These are phyloP conservation scores for Fusarium goolgardi DNA, from an alignment of 2,329 filamentous ascomycete genomes.

Conservation along the genomic window DNA sequence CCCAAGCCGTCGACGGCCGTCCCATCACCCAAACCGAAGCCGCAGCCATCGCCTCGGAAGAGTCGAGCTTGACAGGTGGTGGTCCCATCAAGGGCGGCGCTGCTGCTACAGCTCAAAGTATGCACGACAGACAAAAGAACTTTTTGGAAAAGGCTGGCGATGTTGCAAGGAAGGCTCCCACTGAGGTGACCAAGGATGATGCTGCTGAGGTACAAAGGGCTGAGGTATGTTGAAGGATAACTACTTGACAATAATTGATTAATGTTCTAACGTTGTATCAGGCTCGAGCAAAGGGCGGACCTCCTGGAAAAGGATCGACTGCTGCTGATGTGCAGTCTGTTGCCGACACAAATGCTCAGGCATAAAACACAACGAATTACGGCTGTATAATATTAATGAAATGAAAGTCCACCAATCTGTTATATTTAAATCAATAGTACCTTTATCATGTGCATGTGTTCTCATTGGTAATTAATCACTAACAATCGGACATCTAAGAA, in stretches of 20 bases:
- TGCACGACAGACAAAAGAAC: conserved; percentile 26
- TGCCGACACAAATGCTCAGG: conserved; percentile 17
- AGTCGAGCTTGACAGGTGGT: conserved; percentile 26
- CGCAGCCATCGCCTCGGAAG: conserved; percentile 18
- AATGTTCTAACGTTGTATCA: background rate
- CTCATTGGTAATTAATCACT: background rate
- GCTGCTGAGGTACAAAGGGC: conserved; percentile 29
- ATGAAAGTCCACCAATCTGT: background rate
- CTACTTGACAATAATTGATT: no score
- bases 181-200: conserved; percentile 26
- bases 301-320: conserved; percentile 22
- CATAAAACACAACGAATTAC: background rate
- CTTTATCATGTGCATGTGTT: background rate
- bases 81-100: conserved; percentile 30
- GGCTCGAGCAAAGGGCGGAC: conserved; percentile 20
- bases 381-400: background rate
- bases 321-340: conserved; percentile 24
- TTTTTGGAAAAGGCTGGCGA: conserved; percentile 29
- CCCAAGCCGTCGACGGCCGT: conserved; percentile 22
- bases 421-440: background rate
- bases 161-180: conserved; percentile 14
- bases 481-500: background rate
- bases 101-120: conserved; percentile 29
- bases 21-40: conserved; percentile 32
- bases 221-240: conserved; percentile 6